Base-by-base conservation (phyloP, 495 filamentous ascomycete genomes). In the Pseudomonodictys pantanalensis region DNA sequence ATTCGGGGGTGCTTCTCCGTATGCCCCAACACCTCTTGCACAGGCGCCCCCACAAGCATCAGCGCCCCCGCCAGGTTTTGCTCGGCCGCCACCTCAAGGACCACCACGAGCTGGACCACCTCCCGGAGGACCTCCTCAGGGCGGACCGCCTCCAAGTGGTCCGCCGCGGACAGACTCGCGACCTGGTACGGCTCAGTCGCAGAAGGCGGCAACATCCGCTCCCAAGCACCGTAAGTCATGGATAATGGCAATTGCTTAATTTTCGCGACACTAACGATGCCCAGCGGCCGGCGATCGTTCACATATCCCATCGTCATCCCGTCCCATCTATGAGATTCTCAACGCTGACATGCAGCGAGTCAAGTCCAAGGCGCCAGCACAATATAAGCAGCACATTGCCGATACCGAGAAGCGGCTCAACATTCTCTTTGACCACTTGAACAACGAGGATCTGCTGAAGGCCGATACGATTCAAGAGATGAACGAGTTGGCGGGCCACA, bases 351-450 rank as follows among this genome's bases (percentile, higher is more conserved):
- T 98, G 83, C 85, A 91, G 66, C 85, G 90, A 25, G 87, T 98
- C 52, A 91, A 92, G 57, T 69, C 82, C 46, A 84, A 86, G 50
- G 95, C 95, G 0, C 93, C 93, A 2, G 74, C 84, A 15, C 79
- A 84, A 3, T 97, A 92, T 77, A 85, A 87, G 66, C 78, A 82
- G 22, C 90, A 96, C 69, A 90, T 97, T 35, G 86, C 87, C 47
- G 92, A 98, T 70, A 93, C 91, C 3, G 90, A 96, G 69, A 95
- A 95, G 73, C 82, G 92, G 41, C 78, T 98, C 55, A 88, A 86
- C 61, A 86, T 95, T 51, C 81, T 98, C 9, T 98, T 96, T 74
- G 91, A 97, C 68, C 91, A 96, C 72, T 78, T 98, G 48, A 97
- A 97, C 78, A 97, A 97, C 67, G 88, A 89, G 67, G 90, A 96